These are phyloP conservation scores for Rhytidhysteron rufulum DNA, from an alignment of 2,329 filamentous ascomycete genomes.

Conservation along the genomic window DNA sequence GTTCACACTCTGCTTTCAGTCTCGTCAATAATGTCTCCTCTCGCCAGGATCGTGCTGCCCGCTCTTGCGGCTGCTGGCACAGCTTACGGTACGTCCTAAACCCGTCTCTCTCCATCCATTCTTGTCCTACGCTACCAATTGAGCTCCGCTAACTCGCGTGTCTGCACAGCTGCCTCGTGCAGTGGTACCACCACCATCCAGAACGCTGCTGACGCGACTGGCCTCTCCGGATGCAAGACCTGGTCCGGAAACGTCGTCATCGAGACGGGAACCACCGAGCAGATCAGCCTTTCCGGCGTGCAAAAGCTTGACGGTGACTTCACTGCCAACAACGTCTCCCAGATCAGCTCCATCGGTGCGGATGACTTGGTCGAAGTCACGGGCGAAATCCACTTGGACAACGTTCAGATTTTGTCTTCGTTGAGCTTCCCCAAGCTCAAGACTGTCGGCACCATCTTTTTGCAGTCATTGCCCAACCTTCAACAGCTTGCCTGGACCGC, in stretches of 20 bases:
- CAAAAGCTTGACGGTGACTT: constrained; percentile 58
- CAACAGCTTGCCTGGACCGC: constrained; percentile 57
- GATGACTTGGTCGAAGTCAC: constrained; percentile 61
- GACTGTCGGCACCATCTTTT: constrained; percentile 64
- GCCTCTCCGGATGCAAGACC: constrained; percentile 61
- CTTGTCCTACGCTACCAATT: neutral
- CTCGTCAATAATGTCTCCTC: constrained; percentile 44
- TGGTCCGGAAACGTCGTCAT: constrained; percentile 68
- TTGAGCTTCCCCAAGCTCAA: constrained; percentile 65
- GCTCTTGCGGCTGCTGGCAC: constrained; percentile 52
- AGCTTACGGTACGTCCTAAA: constrained; percentile 47
- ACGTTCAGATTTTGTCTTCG: constrained; percentile 64
- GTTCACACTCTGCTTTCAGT: constrained; percentile 17
- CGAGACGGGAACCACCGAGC: constrained; percentile 51
- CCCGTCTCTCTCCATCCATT: neutral
- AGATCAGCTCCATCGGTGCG: constrained; percentile 62
- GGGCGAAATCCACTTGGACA: constrained; percentile 65
- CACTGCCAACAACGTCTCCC: constrained; percentile 50
- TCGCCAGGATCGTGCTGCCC: constrained; percentile 55
- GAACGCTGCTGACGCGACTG: constrained; percentile 56
- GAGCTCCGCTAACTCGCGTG: constrained; percentile 11
- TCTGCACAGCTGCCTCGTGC: constrained; percentile 31
- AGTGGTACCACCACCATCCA: constrained; percentile 56
- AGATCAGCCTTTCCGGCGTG: constrained; percentile 61
- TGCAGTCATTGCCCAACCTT: constrained; percentile 66